Percentiles rank a stretch among this genome's conserved stretches.
Conservation (phyloP, 2,329 filamentous ascomycete species). For the Colletotrichum costaricense region DNA sequence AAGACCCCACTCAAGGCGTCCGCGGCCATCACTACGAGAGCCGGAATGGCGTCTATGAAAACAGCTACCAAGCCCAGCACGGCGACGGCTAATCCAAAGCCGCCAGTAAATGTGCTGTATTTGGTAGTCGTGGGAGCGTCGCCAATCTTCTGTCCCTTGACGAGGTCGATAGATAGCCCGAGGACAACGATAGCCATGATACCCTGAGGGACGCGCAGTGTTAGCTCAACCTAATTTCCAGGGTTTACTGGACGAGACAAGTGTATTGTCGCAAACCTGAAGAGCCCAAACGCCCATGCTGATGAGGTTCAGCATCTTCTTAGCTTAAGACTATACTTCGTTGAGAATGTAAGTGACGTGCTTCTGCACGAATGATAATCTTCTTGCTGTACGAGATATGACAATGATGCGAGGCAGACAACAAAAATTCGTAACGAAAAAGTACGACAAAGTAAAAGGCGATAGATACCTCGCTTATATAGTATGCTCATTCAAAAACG, state of each 20-base stretch:
- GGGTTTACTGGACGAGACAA: not conserved
- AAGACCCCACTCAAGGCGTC: slow-evolving; percentile 27
- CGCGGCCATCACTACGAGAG: slow-evolving; percentile 16
- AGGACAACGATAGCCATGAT: slow-evolving; percentile 32
- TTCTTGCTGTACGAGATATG: not conserved
- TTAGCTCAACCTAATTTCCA: not conserved
- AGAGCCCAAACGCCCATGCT: slow-evolving; percentile 24
- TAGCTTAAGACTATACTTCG: not conserved
- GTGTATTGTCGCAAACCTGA: slow-evolving; percentile 17
- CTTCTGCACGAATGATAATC: not conserved
- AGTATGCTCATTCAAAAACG: slow-evolving; percentile 1
- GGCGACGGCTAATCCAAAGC: slow-evolving; percentile 22
- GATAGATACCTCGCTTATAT: not conserved
- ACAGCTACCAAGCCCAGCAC: slow-evolving; percentile 2
- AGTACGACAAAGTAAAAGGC: not conserved
- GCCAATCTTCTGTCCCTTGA: slow-evolving; percentile 6
- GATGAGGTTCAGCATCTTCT: slow-evolving; percentile 19
- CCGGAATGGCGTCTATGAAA: slow-evolving; percentile 31
- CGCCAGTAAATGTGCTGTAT: slow-evolving; percentile 28
- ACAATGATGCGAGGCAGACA: not conserved
- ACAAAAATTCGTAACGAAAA: not conserved
- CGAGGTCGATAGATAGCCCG: slow-evolving; percentile 21
- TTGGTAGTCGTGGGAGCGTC: slow-evolving; percentile 20
- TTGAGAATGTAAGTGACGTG: not conserved
- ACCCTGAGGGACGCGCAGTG: not conserved